Percentiles rank a stretch among this genome's conserved stretches.
phyloP scores from a whole-genome alignment of 129 eudicot species.

The Glebionis coronaria region DNA sequence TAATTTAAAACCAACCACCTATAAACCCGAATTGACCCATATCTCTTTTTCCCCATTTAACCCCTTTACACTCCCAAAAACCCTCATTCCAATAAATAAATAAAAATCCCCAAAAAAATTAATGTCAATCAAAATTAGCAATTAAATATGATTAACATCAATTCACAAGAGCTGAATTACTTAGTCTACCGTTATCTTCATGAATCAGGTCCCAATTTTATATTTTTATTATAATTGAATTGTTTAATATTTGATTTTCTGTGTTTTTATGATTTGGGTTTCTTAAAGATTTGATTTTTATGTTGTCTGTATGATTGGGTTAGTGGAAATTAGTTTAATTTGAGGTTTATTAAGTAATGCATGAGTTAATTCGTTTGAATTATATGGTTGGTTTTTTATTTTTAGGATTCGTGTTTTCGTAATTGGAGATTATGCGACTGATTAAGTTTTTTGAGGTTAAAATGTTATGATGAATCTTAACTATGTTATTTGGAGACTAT shows the following conservation, averaged over 20 bases:
- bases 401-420: too few species aligned
- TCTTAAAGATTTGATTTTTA: background rate
- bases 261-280: background rate
- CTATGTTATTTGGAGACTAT: too few species aligned
- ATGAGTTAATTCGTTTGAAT: background rate
- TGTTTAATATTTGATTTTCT: background rate
- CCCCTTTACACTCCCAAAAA: too few species aligned
- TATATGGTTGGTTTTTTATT: background rate
- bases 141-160: slow-evolving; percentile 32
- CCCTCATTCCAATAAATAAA: too few species aligned
- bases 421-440: too few species aligned
- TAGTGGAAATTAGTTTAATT: background rate
- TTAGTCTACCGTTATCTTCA: slow-evolving; percentile 82
- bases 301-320: background rate
- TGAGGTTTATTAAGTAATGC: background rate
- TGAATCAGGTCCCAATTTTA: slow-evolving; percentile 63
- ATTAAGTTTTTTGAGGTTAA: too few species aligned
- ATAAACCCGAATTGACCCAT: too few species aligned
- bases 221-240: background rate
- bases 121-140: background rate
- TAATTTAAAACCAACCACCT: too few species aligned
- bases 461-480: too few species aligned
- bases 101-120: background rate
- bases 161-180: slow-evolving; percentile 63
- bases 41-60: too few species aligned